Conservation (phyloP, 345 rosid species). For the Heritiera fomes region DNA sequence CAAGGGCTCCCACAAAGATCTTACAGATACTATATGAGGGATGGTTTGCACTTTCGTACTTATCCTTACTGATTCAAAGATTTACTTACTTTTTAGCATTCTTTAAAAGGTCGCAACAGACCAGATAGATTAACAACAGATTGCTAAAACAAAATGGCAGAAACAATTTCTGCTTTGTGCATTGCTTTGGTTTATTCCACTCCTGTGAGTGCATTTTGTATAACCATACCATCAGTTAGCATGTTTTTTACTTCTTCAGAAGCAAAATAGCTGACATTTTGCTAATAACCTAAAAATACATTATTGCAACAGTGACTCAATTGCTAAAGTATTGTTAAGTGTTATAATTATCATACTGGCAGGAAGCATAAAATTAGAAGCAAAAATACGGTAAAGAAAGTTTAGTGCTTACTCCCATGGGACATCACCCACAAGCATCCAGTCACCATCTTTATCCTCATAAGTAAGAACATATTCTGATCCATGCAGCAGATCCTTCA, state of each 20-base stretch:
- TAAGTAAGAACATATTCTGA: constrained; percentile 68
- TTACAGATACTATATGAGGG: neutral
- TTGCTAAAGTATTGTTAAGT: neutral
- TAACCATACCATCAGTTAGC: neutral
- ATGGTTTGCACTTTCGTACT: neutral
- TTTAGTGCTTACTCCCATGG: constrained; percentile 67
- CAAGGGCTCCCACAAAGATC: neutral
- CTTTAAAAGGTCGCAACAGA: neutral
- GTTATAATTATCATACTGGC: neutral
- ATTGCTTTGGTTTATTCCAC: neutral
- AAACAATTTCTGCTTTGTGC: neutral
- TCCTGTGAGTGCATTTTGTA: constrained; percentile 2
- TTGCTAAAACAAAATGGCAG: neutral
- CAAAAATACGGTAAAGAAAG: neutral
- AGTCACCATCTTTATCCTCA: constrained; percentile 69
- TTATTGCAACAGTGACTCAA: neutral
- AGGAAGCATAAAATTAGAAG: neutral
- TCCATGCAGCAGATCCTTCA: constrained; percentile 59
- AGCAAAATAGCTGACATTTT: neutral
- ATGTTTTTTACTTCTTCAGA: neutral
- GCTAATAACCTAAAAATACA: neutral
- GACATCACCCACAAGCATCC: constrained; percentile 85
- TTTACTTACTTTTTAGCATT: neutral
- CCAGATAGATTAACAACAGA: neutral
- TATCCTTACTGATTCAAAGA: neutral